A percentile compares a stretch with the other conserved stretches of the same genome.
phyloP scores from a whole-genome alignment of 2,329 filamentous ascomycete species.

The Fusarium sterilihyphosum region DNA sequence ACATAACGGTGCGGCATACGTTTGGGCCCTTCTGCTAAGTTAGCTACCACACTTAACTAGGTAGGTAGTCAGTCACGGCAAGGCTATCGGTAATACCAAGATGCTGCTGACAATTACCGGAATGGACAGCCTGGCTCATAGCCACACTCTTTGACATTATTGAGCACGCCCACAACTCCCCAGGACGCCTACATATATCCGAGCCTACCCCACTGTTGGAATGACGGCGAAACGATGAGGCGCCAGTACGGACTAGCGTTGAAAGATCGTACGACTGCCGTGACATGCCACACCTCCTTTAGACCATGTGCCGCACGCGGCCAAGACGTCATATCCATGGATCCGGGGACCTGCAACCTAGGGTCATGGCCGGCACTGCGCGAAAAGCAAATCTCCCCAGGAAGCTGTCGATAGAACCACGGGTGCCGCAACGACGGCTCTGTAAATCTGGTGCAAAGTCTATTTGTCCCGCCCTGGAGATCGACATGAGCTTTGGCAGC shows the following conservation, averaged over 20 bases:
- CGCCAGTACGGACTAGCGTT: slow-evolving; percentile 37
- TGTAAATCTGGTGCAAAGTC: slow-evolving; percentile 36
- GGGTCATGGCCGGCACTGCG: slow-evolving; percentile 41
- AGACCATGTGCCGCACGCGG: slow-evolving; percentile 41
- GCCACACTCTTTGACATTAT: slow-evolving; percentile 14
- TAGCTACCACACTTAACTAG: background rate
- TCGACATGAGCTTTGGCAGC: slow-evolving; percentile 39
- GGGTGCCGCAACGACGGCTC: slow-evolving; percentile 18
- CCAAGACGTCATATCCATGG: slow-evolving; percentile 44
- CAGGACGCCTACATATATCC: slow-evolving; percentile 24
- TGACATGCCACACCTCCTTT: slow-evolving; percentile 38
- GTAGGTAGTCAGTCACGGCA: slow-evolving; percentile 1
- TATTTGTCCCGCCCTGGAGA: slow-evolving; percentile 38
- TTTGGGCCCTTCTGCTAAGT: background rate
- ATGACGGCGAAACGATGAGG: slow-evolving; percentile 39
- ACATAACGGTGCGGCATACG: background rate
- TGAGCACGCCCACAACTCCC: background rate
- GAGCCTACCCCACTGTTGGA: slow-evolving; percentile 27
- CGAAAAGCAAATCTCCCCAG: slow-evolving; percentile 44
- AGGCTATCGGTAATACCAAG: slow-evolving; percentile 20
- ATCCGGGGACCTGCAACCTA: slow-evolving; percentile 38
- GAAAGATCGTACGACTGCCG: slow-evolving; percentile 45
- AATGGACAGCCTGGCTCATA: background rate
- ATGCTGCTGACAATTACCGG: slow-evolving; percentile 7
- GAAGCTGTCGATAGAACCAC: slow-evolving; percentile 16